Evolutionary conservation across 2,329 filamentous ascomycete species (phyloP).

Genomic region (Sarocladium oryzae): DNA sequence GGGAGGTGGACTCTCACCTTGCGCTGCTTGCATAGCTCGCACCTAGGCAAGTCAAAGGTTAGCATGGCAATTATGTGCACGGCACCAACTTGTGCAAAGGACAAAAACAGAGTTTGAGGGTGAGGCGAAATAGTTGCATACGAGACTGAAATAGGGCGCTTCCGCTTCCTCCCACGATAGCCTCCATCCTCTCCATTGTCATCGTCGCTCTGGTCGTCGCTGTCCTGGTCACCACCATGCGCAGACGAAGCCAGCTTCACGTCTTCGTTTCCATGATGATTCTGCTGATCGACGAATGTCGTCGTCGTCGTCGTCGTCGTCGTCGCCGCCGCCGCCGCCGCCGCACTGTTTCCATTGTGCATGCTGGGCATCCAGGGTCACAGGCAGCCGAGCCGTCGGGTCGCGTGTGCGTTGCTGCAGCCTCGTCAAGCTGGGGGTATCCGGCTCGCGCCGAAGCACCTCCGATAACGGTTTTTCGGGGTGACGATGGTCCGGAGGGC

Average conservation of each 20-base stretch:
- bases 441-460: conserved; percentile 6
- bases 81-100: conserved; percentile 2
- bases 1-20: conserved; percentile 49
- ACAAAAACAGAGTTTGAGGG: no score
- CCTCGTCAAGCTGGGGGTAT: neutral
- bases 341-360: neutral
- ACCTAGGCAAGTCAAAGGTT: conserved; percentile 40
- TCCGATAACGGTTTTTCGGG: neutral
- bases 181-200: conserved; percentile 30
- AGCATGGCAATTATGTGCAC: conserved; percentile 23
- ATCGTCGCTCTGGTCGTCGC: conserved; percentile 45
- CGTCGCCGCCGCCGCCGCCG: neutral
- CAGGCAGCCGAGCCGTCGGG: neutral
- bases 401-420: neutral
- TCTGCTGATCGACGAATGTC: neutral
- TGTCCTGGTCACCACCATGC: conserved; percentile 31
- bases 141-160: conserved; percentile 56
- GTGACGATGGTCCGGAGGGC: neutral
- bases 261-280: neutral
- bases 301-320: neutral
- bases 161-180: conserved; percentile 47
- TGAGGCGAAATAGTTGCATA: no score
- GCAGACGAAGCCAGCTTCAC: neutral
- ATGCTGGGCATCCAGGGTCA: conserved; percentile 1
- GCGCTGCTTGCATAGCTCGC: conserved; percentile 74